Evolutionary conservation across 2,329 filamentous ascomycete species (phyloP).

Genomic region (Dothideomycetes sp.): DNA sequence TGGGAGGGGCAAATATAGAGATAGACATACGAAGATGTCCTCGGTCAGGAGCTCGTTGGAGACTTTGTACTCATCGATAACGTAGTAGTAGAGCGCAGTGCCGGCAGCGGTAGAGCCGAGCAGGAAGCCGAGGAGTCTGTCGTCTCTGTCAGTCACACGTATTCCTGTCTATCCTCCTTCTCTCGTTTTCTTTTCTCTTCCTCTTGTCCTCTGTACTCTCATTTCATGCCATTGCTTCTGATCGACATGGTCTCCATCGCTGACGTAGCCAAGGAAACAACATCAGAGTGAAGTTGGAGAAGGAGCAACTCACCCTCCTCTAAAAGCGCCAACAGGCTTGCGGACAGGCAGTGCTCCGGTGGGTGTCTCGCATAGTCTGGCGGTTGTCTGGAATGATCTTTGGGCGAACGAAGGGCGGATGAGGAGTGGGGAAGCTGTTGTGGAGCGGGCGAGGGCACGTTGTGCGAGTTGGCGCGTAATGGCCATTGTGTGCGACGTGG

Average conservation of each 20-base stretch:
- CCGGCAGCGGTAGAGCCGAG: conserved; percentile 72
- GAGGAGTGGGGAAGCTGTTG: too few relatives aligned
- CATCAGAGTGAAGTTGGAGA: background rate
- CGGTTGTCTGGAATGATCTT: conserved; percentile 30
- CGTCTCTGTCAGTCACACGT: too few relatives aligned
- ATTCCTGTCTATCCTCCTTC: too few relatives aligned
- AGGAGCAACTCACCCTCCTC: conserved; percentile 51
- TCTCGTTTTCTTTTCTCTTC: too few relatives aligned
- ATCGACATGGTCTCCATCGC: too few relatives aligned
- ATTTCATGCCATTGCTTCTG: background rate
- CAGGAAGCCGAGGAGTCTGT: conserved; percentile 82
- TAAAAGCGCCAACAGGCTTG: conserved; percentile 60
- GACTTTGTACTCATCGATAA: conserved; percentile 84
- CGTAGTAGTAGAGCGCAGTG: conserved; percentile 78
- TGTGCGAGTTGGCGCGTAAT: too few relatives aligned
- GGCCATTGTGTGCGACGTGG: too few relatives aligned
- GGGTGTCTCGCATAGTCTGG: conserved; percentile 9
- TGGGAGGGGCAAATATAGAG: background rate
- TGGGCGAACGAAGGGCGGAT: too few relatives aligned
- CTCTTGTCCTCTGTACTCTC: background rate
- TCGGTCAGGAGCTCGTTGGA: conserved; percentile 89
- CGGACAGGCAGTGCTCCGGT: conserved; percentile 37
- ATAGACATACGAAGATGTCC: conserved; percentile 78
- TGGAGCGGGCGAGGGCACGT: too few relatives aligned
- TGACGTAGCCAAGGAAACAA: background rate